These are phyloP conservation scores for Panaeolus papilionaceus DNA, from an alignment of 768 basidiomycete genomes.

Conservation along the genomic window DNA sequence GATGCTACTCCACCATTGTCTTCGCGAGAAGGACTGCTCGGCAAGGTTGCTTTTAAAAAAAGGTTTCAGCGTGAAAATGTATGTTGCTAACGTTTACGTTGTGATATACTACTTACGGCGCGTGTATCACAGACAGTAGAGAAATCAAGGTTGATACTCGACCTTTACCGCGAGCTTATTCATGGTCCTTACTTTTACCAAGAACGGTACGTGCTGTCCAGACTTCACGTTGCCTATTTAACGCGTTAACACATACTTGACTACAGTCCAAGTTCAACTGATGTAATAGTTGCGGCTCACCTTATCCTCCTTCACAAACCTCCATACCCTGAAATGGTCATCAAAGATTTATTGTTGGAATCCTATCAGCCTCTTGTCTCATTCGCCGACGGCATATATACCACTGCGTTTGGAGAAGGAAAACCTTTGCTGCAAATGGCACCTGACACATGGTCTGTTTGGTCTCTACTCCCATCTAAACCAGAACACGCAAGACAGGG, in stretches of 20 bases:
- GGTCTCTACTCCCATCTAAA: conserved; percentile 48
- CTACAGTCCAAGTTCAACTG: conserved; percentile 64
- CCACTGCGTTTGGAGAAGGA: conserved; percentile 31
- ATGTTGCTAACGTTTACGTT: conserved; percentile 17
- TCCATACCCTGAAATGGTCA: conserved; percentile 64
- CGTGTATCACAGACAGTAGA: conserved; percentile 53
- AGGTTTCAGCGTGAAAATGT: conserved; percentile 75
- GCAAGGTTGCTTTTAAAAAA: conserved; percentile 47
- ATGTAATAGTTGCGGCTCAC: conserved; percentile 72
- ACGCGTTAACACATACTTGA: conserved; percentile 13
- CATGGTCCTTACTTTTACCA: conserved; percentile 51
- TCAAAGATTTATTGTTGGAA: conserved; percentile 59
- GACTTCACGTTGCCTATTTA: background rate
- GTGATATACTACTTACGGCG: background rate
- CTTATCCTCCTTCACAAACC: conserved; percentile 63
- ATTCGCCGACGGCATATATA: conserved; percentile 61
- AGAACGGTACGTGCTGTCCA: conserved; percentile 45
- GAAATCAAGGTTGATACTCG: conserved; percentile 62
- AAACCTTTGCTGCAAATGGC: conserved; percentile 24
- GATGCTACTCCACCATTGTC: conserved; percentile 36
- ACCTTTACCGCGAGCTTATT: conserved; percentile 63
- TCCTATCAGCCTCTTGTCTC: conserved; percentile 62
- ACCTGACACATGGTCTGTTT: conserved; percentile 36
- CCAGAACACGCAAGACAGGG: conserved; percentile 25
- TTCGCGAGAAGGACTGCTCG: conserved; percentile 29